Evolutionary conservation across 768 basidiomycete species (phyloP).

Genomic region (Rickenella mellea): DNA sequence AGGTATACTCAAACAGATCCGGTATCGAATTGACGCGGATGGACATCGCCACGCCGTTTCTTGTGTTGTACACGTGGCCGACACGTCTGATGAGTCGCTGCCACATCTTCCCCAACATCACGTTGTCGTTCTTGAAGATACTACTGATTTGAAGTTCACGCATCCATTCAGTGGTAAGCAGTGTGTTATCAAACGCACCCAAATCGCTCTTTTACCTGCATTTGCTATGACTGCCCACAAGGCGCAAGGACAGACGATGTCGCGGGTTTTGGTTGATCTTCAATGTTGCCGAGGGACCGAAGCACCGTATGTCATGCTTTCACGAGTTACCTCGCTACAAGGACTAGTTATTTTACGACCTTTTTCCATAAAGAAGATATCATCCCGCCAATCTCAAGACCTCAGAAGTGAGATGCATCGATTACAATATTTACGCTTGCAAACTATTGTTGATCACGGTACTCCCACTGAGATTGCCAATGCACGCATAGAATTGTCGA

Average conservation of each 20-base stretch:
- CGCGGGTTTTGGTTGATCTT: slow-evolving; percentile 23
- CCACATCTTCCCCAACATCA: slow-evolving; percentile 10
- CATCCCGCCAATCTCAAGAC: not conserved
- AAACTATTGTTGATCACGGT: too few relatives aligned
- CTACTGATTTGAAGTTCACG: slow-evolving; percentile 9
- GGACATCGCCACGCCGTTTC: slow-evolving; percentile 13
- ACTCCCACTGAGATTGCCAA: too few relatives aligned
- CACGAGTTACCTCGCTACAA: slow-evolving; percentile 18
- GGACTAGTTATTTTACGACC: slow-evolving; percentile 23
- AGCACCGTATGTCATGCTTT: slow-evolving; percentile 34
- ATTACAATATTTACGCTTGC: too few relatives aligned
- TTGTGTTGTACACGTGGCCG: slow-evolving; percentile 14
- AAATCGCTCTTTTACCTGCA: slow-evolving; percentile 26
- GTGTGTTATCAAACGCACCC: slow-evolving; percentile 17
- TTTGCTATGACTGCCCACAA: slow-evolving; percentile 32
- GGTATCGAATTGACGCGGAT: slow-evolving; percentile 12
- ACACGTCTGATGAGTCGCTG: slow-evolving; percentile 7
- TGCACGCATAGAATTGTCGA: too few relatives aligned
- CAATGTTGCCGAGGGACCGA: slow-evolving; percentile 20
- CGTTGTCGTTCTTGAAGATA: slow-evolving; percentile 15
- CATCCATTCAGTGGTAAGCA: slow-evolving; percentile 14
- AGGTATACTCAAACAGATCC: slow-evolving; percentile 12
- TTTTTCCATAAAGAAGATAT: slow-evolving; percentile 9
- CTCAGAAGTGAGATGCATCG: too few relatives aligned
- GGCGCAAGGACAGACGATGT: slow-evolving; percentile 27